phyloP scores from a whole-genome alignment of 306 rosid genomes.

The Begonia fuchsioides region DNA sequence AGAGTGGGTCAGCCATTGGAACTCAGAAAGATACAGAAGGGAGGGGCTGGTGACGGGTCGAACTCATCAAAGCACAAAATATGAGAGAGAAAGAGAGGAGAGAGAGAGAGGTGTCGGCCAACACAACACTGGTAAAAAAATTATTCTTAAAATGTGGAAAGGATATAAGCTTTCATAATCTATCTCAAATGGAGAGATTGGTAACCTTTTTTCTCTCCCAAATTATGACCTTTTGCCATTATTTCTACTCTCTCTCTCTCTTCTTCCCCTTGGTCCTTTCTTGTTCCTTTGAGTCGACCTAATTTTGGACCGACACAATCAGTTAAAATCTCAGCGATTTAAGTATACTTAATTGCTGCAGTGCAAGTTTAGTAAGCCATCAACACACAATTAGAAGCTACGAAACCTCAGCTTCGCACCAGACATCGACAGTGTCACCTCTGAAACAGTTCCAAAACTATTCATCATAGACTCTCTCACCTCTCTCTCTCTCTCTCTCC shows the following conservation, averaged over 20 bases:
- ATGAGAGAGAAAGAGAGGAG: conserved; percentile 14
- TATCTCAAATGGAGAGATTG: too few relatives aligned
- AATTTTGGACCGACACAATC: too few relatives aligned
- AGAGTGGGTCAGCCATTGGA: conserved; percentile 52
- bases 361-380: too few relatives aligned
- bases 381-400: background rate
- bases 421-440: conserved; percentile 13
- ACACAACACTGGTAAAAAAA: background rate
- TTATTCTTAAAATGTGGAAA: too few relatives aligned
- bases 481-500: background rate
- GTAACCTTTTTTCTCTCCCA: too few relatives aligned
- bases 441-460: conserved; percentile 5
- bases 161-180: too few relatives aligned
- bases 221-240: too few relatives aligned
- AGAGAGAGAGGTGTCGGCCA: conserved; percentile 17
- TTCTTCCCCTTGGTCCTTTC: too few relatives aligned
- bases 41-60: conserved; percentile 91
- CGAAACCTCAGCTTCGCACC: conserved; percentile 4
- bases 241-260: too few relatives aligned
- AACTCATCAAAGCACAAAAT: conserved; percentile 56
- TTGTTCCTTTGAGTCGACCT: too few relatives aligned
- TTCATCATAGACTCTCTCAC: conserved; percentile 11
- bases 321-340: too few relatives aligned
- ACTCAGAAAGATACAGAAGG: conserved; percentile 22
- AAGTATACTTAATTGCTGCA: too few relatives aligned